These are phyloP conservation scores for Cylindrodendrum hubeiense DNA, from an alignment of 2,329 filamentous ascomycete species.

Conservation along the genomic window DNA sequence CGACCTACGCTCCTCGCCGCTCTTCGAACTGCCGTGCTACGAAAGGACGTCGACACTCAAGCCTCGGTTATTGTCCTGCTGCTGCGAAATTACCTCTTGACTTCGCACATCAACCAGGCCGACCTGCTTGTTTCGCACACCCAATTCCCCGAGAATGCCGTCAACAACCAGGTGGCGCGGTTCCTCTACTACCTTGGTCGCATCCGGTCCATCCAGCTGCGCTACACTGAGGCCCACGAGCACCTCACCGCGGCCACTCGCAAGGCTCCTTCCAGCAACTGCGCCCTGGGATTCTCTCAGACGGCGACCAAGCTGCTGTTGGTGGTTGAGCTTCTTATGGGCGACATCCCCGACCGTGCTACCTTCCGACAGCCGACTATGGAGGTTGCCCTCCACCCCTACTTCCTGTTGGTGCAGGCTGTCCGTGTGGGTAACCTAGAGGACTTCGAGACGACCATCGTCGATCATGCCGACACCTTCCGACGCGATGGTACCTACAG, in stretches of 20 bases:
- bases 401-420: constrained; percentile 93
- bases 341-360: constrained; percentile 95
- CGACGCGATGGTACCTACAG: constrained; percentile 95
- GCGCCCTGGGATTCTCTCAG: constrained; percentile 94
- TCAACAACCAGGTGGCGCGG: constrained; percentile 97
- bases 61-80: constrained; percentile 94
- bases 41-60: constrained; percentile 98
- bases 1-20: constrained; percentile 88
- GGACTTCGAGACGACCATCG: constrained; percentile 90
- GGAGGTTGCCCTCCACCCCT: constrained; percentile 89
- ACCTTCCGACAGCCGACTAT: constrained; percentile 92
- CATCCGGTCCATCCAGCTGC: constrained; percentile 95
- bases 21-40: constrained; percentile 92
- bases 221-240: constrained; percentile 96
- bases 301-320: constrained; percentile 96
- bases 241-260: constrained; percentile 93
- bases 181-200: constrained; percentile 98
- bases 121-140: constrained; percentile 97
- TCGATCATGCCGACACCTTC: constrained; percentile 85
- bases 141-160: constrained; percentile 91
- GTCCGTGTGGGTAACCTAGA: constrained; percentile 97
- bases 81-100: constrained; percentile 94
- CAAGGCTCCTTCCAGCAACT: constrained; percentile 91
- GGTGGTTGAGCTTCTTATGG: constrained; percentile 97
- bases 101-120: constrained; percentile 96